Evolutionary conservation across 2,329 filamentous ascomycete genomes (phyloP).

Genomic region (Microcyclosporella mali): DNA sequence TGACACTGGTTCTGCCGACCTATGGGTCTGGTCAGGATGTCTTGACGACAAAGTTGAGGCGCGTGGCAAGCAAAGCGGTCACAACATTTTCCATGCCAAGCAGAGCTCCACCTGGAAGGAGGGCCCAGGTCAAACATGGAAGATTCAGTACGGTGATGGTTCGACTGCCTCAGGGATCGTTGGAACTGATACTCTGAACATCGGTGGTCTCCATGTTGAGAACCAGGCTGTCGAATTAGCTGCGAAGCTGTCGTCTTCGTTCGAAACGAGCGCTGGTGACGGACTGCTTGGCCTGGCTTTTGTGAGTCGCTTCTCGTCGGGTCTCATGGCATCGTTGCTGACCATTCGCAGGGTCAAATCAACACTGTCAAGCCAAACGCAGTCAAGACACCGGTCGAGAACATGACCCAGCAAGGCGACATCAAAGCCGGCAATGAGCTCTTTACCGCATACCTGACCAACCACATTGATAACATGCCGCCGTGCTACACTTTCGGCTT

Average conservation of each 20-base stretch:
- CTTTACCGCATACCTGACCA: conserved; percentile 60
- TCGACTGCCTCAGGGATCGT: conserved; percentile 61
- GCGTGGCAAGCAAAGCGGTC: conserved; percentile 34
- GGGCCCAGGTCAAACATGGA: conserved; percentile 49
- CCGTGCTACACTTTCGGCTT: conserved; percentile 68
- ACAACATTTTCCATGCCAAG: conserved; percentile 54
- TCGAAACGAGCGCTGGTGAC: conserved; percentile 52
- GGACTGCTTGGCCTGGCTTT: conserved; percentile 64
- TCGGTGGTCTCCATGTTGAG: conserved; percentile 58
- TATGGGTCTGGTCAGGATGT: conserved; percentile 46
- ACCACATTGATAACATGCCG: conserved; percentile 43
- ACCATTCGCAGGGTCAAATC: conserved; percentile 32
- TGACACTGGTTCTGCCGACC: conserved; percentile 64
- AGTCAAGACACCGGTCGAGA: conserved; percentile 60
- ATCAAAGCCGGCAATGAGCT: conserved; percentile 50
- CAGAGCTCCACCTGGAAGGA: conserved; percentile 57
- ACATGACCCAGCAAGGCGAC: conserved; percentile 56
- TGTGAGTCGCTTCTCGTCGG: conserved; percentile 44
- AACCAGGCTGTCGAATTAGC: conserved; percentile 62
- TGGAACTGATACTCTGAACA: conserved; percentile 55
- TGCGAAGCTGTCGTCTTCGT: conserved; percentile 52
- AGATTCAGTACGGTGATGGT: conserved; percentile 62
- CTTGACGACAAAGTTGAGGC: conserved; percentile 20
- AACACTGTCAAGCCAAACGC: conserved; percentile 40
- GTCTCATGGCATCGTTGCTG: conserved; percentile 17